A percentile compares a stretch with the other conserved stretches of the same genome.
Conservation (phyloP, 805 yeast genomes). For the Ogataea saltuana region DNA sequence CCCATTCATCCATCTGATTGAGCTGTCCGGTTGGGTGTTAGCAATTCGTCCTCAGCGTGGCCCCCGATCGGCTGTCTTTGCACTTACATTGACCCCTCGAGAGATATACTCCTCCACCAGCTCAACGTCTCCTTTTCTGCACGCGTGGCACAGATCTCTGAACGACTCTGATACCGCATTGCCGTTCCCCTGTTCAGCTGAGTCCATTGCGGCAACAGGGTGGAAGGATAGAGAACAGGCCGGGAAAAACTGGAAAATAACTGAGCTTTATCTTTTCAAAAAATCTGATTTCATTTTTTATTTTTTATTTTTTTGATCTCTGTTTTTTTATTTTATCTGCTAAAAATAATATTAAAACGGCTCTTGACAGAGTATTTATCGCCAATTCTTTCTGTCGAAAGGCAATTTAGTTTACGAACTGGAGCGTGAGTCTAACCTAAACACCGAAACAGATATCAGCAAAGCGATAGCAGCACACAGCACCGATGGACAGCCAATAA, state of each 20-base stretch:
- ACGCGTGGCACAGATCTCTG: constrained; percentile 58
- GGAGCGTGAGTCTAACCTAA: too few relatives aligned
- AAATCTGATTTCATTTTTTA: constrained; percentile 1
- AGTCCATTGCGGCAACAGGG: too few relatives aligned
- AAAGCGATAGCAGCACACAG: not conserved
- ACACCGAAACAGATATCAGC: too few relatives aligned
- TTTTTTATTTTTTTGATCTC: not conserved
- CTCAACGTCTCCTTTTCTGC: constrained; percentile 68
- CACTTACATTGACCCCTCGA: constrained; percentile 48
- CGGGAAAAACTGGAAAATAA: not conserved
- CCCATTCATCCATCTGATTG: constrained; percentile 65
- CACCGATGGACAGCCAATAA: constrained; percentile 25
- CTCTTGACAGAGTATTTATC: too few relatives aligned
- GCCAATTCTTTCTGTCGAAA: too few relatives aligned
- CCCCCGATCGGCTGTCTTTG: too few relatives aligned
- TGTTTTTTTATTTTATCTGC: not conserved
- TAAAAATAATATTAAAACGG: not conserved
- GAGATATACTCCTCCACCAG: constrained; percentile 58
- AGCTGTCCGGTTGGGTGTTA: constrained; percentile 14
- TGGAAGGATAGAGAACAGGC: not conserved
- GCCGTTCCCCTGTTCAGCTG: too few relatives aligned
- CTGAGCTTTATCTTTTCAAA: not conserved
- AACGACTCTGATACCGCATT: constrained; percentile 34
- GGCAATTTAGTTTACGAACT: too few relatives aligned
- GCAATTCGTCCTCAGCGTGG: too few relatives aligned